phyloP scores from a whole-genome alignment of 805 yeast species.

The Cyberlindnera galapagoensis region DNA sequence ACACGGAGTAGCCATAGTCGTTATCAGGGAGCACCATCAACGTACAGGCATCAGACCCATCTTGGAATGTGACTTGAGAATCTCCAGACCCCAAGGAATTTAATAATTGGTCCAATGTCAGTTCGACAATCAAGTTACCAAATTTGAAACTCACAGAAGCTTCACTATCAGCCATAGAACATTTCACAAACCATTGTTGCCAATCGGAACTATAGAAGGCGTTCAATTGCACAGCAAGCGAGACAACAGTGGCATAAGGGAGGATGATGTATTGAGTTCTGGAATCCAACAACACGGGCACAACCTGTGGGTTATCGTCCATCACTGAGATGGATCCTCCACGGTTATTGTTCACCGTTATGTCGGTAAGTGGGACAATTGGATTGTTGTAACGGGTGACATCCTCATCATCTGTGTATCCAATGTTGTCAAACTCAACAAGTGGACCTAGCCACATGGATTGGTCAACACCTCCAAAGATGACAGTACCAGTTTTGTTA shows the following conservation, averaged over 20 bases:
- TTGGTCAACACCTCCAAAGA: constrained; percentile 56
- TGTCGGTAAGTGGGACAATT: constrained; percentile 39
- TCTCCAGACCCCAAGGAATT: constrained; percentile 26
- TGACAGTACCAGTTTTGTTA: constrained; percentile 28
- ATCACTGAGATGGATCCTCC: constrained; percentile 22
- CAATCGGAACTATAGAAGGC: constrained; percentile 48
- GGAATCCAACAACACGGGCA: constrained; percentile 55
- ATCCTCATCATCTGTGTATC: constrained; percentile 25
- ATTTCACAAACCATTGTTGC: constrained; percentile 56
- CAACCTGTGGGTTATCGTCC: not conserved
- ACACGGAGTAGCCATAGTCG: constrained; percentile 39
- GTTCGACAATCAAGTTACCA: constrained; percentile 42
- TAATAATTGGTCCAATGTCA: constrained; percentile 45
- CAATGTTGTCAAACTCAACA: constrained; percentile 42
- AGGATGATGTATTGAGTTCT: constrained; percentile 42
- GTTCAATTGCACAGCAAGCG: constrained; percentile 61
- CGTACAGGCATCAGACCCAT: constrained; percentile 53
- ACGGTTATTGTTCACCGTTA: constrained; percentile 36
- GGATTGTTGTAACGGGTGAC: constrained; percentile 32
- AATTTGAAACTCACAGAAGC: constrained; percentile 50
- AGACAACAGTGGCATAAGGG: constrained; percentile 51
- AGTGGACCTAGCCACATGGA: constrained; percentile 40
- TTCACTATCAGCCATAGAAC: constrained; percentile 40
- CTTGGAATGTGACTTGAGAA: constrained; percentile 37
- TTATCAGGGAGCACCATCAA: constrained; percentile 44